Conservation (phyloP, 306 rosid genomes). For the Gastrolobium villosum region DNA sequence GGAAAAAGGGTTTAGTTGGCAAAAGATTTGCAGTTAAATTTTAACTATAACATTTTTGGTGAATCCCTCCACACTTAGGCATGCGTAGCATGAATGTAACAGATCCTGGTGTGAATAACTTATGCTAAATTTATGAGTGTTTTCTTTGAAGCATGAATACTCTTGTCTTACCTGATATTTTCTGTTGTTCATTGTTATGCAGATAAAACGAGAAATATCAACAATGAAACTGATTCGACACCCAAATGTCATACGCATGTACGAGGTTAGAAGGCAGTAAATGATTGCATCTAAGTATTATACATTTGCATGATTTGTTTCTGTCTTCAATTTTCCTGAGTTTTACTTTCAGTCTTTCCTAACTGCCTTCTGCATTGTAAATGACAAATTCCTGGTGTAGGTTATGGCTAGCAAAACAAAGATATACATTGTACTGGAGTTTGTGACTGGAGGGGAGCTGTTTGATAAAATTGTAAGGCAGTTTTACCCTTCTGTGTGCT, state of each 20-base stretch:
- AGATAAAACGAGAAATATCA: conserved; percentile 97
- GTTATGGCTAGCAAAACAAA: conserved; percentile 97
- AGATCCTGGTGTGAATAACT: conserved; percentile 19
- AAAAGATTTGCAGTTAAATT: conserved; percentile 18
- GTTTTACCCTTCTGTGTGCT: conserved; percentile 31
- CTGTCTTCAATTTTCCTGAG: conserved; percentile 29
- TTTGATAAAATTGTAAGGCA: conserved; percentile 91
- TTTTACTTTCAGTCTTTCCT: conserved; percentile 36
- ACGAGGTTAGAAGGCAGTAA: conserved; percentile 72
- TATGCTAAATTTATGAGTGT: conserved; percentile 8
- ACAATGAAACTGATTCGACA: conserved; percentile 95
- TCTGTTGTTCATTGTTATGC: conserved; percentile 48
- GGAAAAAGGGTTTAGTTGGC: conserved; percentile 17
- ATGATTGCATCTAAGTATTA: background rate
- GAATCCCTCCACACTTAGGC: background rate
- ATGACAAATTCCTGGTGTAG: conserved; percentile 60
- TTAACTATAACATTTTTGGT: background rate
- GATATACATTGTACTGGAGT: conserved; percentile 92
- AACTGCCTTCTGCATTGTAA: conserved; percentile 27
- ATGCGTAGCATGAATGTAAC: conserved; percentile 12
- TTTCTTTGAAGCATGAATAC: conserved; percentile 15
- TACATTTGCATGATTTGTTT: conserved; percentile 40
- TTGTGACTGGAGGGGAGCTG: conserved; percentile 94
- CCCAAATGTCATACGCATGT: conserved; percentile 93
- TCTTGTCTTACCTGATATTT: conserved; percentile 19